These are phyloP conservation scores for Stemphylium vesicarium DNA, from an alignment of 2,329 filamentous ascomycete genomes.

Conservation along the genomic window DNA sequence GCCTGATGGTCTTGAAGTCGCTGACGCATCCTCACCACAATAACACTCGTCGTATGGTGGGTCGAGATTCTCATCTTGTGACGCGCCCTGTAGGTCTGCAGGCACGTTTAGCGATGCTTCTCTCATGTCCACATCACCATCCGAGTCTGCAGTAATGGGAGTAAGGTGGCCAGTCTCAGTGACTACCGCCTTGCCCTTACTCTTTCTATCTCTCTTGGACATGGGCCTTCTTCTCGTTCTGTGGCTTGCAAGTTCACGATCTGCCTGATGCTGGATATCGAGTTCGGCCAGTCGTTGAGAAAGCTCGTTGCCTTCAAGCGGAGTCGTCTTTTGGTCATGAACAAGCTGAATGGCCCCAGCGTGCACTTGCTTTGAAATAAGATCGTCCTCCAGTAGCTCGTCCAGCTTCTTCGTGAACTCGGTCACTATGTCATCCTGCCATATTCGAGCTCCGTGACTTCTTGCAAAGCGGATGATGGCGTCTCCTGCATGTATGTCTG, in stretches of 20 bases:
- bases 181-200: conserved; percentile 14
- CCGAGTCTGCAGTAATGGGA: conserved; percentile 20
- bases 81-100: not conserved
- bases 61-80: conserved; percentile 3
- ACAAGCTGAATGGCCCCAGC: conserved; percentile 22
- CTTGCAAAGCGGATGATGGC: conserved; percentile 50
- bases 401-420: conserved; percentile 43
- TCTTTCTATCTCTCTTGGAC: conserved; percentile 3
- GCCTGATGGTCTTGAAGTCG: not conserved
- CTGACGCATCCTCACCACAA: conserved; percentile 27
- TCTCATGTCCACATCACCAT: conserved; percentile 24
- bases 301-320: not conserved
- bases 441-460: conserved; percentile 28
- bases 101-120: not conserved
- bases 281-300: conserved; percentile 10
- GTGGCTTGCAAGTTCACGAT: too few relatives aligned
- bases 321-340: not conserved
- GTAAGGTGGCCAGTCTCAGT: conserved; percentile 17
- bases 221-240: not conserved
- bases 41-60: conserved; percentile 24
- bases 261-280: not conserved
- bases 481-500: conserved; percentile 44
- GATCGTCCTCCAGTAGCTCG: conserved; percentile 36
- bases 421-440: conserved; percentile 23
- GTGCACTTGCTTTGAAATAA: conserved; percentile 35